Percentiles rank a stretch among this genome's conserved stretches.
These are phyloP conservation scores for Carpinus fangiana DNA, from an alignment of 306 rosid genomes.

Conservation along the genomic window DNA sequence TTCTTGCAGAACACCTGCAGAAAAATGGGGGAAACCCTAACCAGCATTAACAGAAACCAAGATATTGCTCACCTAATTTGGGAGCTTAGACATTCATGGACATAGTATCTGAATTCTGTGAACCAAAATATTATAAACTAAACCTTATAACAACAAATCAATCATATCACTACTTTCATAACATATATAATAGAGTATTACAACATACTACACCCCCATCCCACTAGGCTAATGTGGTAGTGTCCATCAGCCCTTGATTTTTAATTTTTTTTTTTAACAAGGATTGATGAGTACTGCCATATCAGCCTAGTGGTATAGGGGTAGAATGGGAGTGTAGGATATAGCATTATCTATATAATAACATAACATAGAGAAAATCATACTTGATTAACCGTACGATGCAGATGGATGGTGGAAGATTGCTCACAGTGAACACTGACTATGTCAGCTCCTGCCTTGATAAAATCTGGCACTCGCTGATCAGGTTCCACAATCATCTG, in stretches of 20 bases:
- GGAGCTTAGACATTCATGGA: background rate
- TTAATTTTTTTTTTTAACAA: too few species aligned
- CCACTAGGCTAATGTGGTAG: too few species aligned
- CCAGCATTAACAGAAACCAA: background rate
- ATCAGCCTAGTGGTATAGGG: too few species aligned
- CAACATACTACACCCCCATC: too few species aligned
- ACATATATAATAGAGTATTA: background rate
- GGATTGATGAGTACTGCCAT: too few species aligned
- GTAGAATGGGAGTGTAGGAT: too few species aligned
- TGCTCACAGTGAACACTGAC: slow-evolving; percentile 94
- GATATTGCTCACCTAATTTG: background rate
- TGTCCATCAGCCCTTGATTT: too few species aligned
- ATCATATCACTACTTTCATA: background rate
- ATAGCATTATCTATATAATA: background rate
- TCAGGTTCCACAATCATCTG: slow-evolving; percentile 99
- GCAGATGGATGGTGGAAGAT: slow-evolving; percentile 96
- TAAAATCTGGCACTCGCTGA: slow-evolving; percentile 92
- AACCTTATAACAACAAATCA: background rate
- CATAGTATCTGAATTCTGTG: background rate
- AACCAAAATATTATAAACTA: slow-evolving; percentile 8
- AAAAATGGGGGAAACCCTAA: background rate
- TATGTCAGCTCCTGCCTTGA: slow-evolving; percentile 99
- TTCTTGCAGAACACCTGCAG: background rate
- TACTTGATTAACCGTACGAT: slow-evolving; percentile 83
- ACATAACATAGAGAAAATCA: slow-evolving; percentile 29